Conservation (phyloP, 129 eudicot genomes). For the Oenanthe sinensis region DNA sequence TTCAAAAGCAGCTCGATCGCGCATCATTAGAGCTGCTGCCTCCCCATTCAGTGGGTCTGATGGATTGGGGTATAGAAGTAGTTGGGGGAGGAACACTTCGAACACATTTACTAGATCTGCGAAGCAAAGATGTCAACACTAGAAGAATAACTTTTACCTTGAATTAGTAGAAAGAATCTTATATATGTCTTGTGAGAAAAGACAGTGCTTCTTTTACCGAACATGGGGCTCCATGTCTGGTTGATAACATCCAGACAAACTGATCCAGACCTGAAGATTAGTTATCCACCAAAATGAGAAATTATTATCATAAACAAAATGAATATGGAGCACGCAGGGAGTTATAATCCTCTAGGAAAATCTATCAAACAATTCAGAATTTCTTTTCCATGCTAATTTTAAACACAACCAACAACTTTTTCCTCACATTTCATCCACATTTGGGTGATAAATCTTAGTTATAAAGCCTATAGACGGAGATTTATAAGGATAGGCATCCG, state of each 20-base stretch:
- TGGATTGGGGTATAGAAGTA: slow-evolving; percentile 88
- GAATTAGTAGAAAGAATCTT: not conserved
- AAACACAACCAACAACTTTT: not conserved
- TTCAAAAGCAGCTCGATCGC: slow-evolving; percentile 63
- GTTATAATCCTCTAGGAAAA: not conserved
- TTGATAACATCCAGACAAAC: slow-evolving; percentile 93
- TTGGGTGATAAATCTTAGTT: slow-evolving; percentile 86
- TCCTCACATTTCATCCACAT: slow-evolving; percentile 90
- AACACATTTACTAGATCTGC: slow-evolving; percentile 88
- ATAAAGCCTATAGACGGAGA: slow-evolving; percentile 90
- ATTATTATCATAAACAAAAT: not conserved
- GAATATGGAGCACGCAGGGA: not conserved
- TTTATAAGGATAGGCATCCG: slow-evolving; percentile 68
- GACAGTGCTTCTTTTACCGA: slow-evolving; percentile 34
- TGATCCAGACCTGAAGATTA: slow-evolving; percentile 78
- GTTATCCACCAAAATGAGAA: not conserved
- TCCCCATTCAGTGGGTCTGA: slow-evolving; percentile 92
- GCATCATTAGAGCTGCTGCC: slow-evolving; percentile 95
- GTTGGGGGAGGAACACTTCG: slow-evolving; percentile 94
- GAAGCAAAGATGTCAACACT: not conserved
- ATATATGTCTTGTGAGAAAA: not conserved
- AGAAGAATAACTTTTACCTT: not conserved
- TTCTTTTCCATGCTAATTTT: not conserved
- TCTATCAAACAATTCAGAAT: not conserved
- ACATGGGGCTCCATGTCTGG: slow-evolving; percentile 98